A percentile compares a stretch with the other conserved stretches of the same genome.
phyloP scores from a whole-genome alignment of 2,329 filamentous ascomycete genomes.

The Domatiomyces globalis region DNA sequence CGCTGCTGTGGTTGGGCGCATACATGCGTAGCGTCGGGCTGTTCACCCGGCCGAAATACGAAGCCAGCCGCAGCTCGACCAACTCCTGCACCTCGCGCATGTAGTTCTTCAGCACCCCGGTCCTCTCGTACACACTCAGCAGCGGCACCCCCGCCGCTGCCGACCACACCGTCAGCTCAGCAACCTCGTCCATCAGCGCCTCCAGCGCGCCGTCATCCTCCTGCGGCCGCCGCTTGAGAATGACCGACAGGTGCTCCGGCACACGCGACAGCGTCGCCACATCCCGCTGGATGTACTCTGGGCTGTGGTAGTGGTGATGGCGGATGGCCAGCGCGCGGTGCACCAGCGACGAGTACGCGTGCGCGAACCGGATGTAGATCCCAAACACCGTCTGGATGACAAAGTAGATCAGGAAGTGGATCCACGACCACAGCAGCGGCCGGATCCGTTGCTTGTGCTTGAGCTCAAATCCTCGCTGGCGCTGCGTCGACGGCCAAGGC shows the following conservation, averaged over 20 bases:
- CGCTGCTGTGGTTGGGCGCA: slow-evolving; percentile 52
- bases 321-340: slow-evolving; percentile 68
- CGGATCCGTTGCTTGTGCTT: slow-evolving; percentile 26
- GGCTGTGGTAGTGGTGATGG: slow-evolving; percentile 91
- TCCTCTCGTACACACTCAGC: slow-evolving; percentile 78
- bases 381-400: slow-evolving; percentile 64
- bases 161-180: slow-evolving; percentile 87
- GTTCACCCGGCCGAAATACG: slow-evolving; percentile 65
- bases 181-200: slow-evolving; percentile 72
- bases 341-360: slow-evolving; percentile 62
- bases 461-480: background rate
- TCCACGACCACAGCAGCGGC: slow-evolving; percentile 30
- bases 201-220: slow-evolving; percentile 59
- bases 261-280: slow-evolving; percentile 58
- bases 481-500: background rate
- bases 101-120: slow-evolving; percentile 78
- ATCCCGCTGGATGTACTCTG: slow-evolving; percentile 80
- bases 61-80: slow-evolving; percentile 63
- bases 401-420: slow-evolving; percentile 32
- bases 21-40: slow-evolving; percentile 59
- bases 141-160: slow-evolving; percentile 75
- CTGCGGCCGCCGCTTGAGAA: slow-evolving; percentile 60
- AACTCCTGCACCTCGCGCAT: slow-evolving; percentile 71
- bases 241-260: slow-evolving; percentile 75
- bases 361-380: slow-evolving; percentile 68